Percentiles rank a stretch among this genome's conserved stretches.
phyloP scores from a whole-genome alignment of 2,329 filamentous ascomycete species.

The Nemania diffusa region DNA sequence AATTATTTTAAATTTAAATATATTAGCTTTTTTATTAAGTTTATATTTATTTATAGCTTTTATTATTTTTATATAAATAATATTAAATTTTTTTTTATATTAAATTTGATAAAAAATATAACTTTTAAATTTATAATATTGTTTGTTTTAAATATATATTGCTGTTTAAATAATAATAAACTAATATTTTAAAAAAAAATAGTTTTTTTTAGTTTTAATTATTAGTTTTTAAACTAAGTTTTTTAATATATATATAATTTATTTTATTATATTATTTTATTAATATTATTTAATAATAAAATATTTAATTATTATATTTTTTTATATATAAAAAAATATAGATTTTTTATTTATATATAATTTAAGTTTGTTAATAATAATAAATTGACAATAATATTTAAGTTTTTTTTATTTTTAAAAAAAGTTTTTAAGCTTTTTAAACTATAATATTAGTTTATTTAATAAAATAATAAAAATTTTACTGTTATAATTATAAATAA shows the following conservation, averaged over 20 bases:
- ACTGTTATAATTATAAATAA: not conserved
- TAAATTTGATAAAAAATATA: no score
- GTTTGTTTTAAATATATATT: no score
- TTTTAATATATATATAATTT: not conserved
- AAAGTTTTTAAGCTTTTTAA: not conserved
- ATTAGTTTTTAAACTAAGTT: no score
- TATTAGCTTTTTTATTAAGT: no score
- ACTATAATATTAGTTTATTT: not conserved
- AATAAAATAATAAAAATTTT: not conserved
- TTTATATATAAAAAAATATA: not conserved
- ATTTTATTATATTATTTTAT: not conserved
- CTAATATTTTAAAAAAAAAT: no score
- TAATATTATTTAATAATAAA: not conserved
- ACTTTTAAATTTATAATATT: no score
- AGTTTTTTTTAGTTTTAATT: no score
- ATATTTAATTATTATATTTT: not conserved
- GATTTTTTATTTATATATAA: not conserved
- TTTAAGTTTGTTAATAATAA: not conserved
- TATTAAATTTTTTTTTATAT: no score
- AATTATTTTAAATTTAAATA: not conserved
- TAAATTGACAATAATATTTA: not conserved
- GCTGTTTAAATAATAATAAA: no score
- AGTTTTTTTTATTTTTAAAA: not conserved
- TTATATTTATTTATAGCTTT: no score
- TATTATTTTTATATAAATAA: no score